Conservation (phyloP, 1,139 yeast species). For the Lodderomyces theae region DNA sequence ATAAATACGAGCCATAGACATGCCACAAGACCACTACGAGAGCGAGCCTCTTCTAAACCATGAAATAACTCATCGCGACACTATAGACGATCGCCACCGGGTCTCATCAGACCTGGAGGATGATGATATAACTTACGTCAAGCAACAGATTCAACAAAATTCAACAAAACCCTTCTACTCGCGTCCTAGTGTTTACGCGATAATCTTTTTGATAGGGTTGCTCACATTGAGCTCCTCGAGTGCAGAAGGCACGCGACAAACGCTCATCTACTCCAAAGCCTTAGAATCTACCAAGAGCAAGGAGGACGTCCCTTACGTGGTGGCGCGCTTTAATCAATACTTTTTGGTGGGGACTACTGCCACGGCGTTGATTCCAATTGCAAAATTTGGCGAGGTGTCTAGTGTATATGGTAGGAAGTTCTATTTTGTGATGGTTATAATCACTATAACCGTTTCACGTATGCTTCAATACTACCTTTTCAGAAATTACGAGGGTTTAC, state of each 20-base stretch:
- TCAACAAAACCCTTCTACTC: not conserved
- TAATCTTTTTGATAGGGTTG: conserved; percentile 26
- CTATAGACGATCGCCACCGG: not conserved
- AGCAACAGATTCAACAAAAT: conserved; percentile 1
- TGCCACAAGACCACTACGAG: not conserved
- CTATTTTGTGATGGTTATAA: conserved; percentile 31
- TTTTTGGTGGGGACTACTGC: conserved; percentile 22
- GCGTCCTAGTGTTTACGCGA: conserved; percentile 32
- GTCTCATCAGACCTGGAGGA: not conserved
- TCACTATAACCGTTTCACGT: conserved; percentile 24
- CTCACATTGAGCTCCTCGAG: conserved; percentile 25
- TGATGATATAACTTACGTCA: not conserved
- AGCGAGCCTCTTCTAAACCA: not conserved
- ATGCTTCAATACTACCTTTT: conserved; percentile 27
- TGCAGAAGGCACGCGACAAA: conserved; percentile 29
- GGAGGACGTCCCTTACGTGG: conserved; percentile 33
- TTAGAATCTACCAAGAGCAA: conserved; percentile 9
- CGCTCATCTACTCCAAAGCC: not conserved
- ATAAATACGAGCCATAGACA: not conserved
- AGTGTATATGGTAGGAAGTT: conserved; percentile 63
- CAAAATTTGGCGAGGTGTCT: conserved; percentile 54
- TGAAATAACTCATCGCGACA: not conserved
- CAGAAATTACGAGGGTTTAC: conserved; percentile 22
- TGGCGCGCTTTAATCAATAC: conserved; percentile 31
- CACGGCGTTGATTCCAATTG: conserved; percentile 34